Conservation (phyloP, 2,329 filamentous ascomycete species). For the Cordyceps cateniannulata region DNA sequence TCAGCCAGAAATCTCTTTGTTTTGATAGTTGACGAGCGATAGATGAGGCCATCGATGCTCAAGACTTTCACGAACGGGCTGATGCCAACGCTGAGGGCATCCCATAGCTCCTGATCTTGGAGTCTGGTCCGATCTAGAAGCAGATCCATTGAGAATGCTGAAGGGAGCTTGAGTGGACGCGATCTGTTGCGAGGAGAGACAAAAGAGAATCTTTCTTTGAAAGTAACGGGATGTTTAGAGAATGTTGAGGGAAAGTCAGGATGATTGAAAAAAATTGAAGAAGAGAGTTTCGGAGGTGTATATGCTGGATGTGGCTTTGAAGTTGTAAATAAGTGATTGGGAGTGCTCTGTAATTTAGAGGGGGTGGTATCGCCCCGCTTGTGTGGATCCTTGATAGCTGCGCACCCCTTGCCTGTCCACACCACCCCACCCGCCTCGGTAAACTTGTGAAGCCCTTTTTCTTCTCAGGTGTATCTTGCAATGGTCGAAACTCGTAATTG, state of each 20-base stretch:
- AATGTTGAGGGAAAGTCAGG: not conserved
- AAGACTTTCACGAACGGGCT: slow-evolving; percentile 17
- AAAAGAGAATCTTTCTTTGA: not conserved
- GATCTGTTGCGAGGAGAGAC: not conserved
- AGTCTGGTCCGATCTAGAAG: not conserved
- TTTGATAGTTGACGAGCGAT: slow-evolving; percentile 16
- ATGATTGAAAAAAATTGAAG: not conserved
- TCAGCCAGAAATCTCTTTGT: slow-evolving; percentile 19
- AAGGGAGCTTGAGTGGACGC: not conserved
- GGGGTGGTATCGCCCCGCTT: not conserved
- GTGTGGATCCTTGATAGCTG: not conserved
- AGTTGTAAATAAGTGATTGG: slow-evolving; percentile 5
- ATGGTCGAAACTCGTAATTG: not conserved
- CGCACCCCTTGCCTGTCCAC: not conserved
- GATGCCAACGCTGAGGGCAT: slow-evolving; percentile 14
- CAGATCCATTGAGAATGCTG: not conserved
- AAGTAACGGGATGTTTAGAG: too few relatives aligned
- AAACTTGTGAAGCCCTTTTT: not conserved
- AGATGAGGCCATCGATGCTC: slow-evolving; percentile 15
- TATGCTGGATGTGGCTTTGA: not conserved
- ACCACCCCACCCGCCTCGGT: not conserved
- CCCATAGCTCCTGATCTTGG: slow-evolving; percentile 14
- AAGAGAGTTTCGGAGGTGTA: not conserved
- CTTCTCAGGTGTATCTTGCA: not conserved
- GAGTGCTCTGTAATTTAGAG: not conserved